Percentiles rank a stretch among this genome's conserved stretches.
Evolutionary conservation across 345 rosid genomes (phyloP).

Genomic region (Euphorbia tirucalli): DNA sequence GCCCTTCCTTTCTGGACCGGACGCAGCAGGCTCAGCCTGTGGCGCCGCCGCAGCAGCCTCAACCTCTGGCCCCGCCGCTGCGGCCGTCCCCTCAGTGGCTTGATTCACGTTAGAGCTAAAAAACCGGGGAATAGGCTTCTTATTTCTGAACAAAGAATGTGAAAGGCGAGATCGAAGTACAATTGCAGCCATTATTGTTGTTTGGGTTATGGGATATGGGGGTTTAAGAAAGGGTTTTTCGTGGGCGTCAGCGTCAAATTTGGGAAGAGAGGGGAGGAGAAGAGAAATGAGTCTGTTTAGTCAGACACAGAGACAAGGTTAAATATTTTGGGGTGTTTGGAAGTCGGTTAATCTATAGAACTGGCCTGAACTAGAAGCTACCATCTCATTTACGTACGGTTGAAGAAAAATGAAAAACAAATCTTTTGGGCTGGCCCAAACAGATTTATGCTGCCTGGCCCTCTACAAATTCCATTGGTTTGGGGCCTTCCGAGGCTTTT

Average conservation of each 20-base stretch:
- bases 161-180: slow-evolving; percentile 52
- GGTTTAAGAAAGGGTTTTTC: slow-evolving; percentile 35
- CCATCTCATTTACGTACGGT: no score
- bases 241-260: no score
- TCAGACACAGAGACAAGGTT: neutral
- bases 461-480: no score
- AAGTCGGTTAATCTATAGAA: slow-evolving; percentile 10
- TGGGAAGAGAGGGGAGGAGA: neutral
- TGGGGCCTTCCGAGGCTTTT: no score
- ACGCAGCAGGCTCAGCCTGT: neutral
- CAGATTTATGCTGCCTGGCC: no score
- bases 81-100: slow-evolving; percentile 31
- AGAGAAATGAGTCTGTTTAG: neutral
- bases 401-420: no score
- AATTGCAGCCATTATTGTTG: slow-evolving; percentile 43
- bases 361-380: no score
- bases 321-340: slow-evolving; percentile 31
- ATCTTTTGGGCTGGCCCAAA: no score
- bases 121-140: slow-evolving; percentile 22
- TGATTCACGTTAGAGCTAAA: slow-evolving; percentile 43
- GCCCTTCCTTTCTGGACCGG: slow-evolving; percentile 35
- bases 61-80: slow-evolving; percentile 16
- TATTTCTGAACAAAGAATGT: slow-evolving; percentile 22
- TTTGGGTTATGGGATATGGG: neutral
- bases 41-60: neutral